Evolutionary conservation across 2,329 filamentous ascomycete species (phyloP), one percentile per base, ranked within the genome.

Genomic region (Zalaria sp.): DNA sequence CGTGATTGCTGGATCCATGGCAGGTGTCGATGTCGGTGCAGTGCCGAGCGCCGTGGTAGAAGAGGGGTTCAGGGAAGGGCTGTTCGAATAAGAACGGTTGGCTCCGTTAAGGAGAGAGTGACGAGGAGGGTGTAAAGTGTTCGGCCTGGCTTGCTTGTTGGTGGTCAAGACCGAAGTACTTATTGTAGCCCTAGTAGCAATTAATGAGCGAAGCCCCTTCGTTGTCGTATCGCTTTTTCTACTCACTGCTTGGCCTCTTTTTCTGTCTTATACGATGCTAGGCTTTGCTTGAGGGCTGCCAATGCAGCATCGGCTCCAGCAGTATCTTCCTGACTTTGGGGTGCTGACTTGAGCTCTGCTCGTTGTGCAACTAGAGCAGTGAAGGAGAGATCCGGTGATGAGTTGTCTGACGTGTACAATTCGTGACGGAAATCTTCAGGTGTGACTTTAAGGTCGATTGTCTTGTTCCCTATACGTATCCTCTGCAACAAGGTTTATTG

Each of bases 281-380:
- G 64, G 51, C 66, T 77, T 54, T 66, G 73, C 57, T 77, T 69
- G 41, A 80, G 63, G 34, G 67, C 68, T 41, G 72, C 72, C 56
- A 79, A 57, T 27, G 76, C 76, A 45, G 71, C 68, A 55, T 80
- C 76, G 34, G 69, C 69, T 46, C 69, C 71, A 27, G 70, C 69
- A 35, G 68, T 72, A 31, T 65, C 69, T 54, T 71, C 63, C 54
- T 71, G 65, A 34, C 68, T 69, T 57, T 71, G 70, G 51, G 71
- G 65, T 4, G 57, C 65, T 31, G 42, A 34, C 37, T 50, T 54
- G 31, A 55, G 38, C 40, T 49, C 44, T 5, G 77, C 64, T 46
- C 62, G 71, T 53, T 79, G 73, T 55, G 69, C 74, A 49, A 79
- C 61, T 25, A 73, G 55, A 35, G 73, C 73, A 26, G 68, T 61